These are phyloP conservation scores for Akanthomyces lecanii DNA, from an alignment of 2,329 filamentous ascomycete genomes.

Conservation along the genomic window DNA sequence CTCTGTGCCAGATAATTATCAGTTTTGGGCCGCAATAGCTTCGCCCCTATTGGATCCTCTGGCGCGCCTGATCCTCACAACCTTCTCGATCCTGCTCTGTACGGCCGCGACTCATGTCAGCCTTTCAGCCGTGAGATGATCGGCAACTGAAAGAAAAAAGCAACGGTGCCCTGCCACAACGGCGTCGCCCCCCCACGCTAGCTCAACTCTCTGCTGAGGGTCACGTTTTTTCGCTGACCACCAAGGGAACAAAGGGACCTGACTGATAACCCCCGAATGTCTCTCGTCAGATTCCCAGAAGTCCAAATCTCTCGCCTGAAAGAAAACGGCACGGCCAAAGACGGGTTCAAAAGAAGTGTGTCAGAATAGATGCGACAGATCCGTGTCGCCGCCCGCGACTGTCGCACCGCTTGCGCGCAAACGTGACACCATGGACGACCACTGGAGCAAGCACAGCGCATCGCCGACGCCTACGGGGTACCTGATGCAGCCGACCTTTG, in stretches of 20 bases:
- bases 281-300: background rate
- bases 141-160: background rate
- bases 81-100: too few relatives aligned
- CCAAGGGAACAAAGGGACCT: background rate
- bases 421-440: background rate
- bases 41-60: too few relatives aligned
- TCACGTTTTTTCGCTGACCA: conserved; percentile 9
- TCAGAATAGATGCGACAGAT: background rate
- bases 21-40: too few relatives aligned
- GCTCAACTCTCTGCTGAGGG: conserved; percentile 1
- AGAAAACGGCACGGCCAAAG: background rate
- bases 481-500: background rate
- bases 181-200: background rate
- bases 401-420: background rate
- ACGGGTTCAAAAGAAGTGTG: too few relatives aligned
- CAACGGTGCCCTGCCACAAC: background rate
- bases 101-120: background rate
- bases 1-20: too few relatives aligned
- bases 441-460: conserved; percentile 2
- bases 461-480: background rate
- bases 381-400: background rate
- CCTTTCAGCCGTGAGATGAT: background rate
- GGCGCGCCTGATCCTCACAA: too few relatives aligned
- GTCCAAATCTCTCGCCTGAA: background rate
- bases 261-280: background rate